Conservation (phyloP, 495 filamentous ascomycete genomes). For the Daldinia bambusicola region DNA sequence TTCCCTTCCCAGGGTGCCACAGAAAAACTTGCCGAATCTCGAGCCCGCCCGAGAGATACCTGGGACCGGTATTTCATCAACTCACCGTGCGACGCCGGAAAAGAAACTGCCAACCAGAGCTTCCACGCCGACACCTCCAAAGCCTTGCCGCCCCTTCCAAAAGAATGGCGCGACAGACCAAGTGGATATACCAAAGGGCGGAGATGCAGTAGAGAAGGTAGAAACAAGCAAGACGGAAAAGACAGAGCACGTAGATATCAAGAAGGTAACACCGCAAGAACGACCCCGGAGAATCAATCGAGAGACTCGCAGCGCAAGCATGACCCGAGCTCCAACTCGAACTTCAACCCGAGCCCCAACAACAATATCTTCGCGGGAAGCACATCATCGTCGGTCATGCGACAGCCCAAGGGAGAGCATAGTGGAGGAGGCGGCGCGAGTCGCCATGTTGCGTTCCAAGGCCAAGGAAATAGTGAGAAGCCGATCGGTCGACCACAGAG, state of each 20-base stretch:
- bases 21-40: constrained; percentile 52
- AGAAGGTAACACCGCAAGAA: constrained; percentile 1
- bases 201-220: neutral
- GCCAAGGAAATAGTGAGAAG: constrained; percentile 31
- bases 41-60: constrained; percentile 41
- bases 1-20: constrained; percentile 51
- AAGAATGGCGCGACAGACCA: constrained; percentile 21
- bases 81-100: constrained; percentile 19
- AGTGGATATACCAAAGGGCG: constrained; percentile 1
- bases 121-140: constrained; percentile 28
- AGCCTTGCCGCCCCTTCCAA: constrained; percentile 22
- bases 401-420: constrained; percentile 25
- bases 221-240: constrained; percentile 14
- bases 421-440: constrained; percentile 36
- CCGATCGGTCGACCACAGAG: constrained; percentile 27
- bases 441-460: constrained; percentile 38
- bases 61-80: constrained; percentile 41
- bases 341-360: neutral
- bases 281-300: constrained; percentile 11
- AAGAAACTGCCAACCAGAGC: constrained; percentile 36
- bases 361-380: constrained; percentile 6
- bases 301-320: constrained; percentile 9
- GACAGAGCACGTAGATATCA: constrained; percentile 4
- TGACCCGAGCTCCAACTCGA: neutral
- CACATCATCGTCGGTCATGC: constrained; percentile 14